Evolutionary conservation across 805 yeast species (phyloP), one percentile per base, ranked within the genome.

Genomic region (Wickerhamiella qilinensis): DNA sequence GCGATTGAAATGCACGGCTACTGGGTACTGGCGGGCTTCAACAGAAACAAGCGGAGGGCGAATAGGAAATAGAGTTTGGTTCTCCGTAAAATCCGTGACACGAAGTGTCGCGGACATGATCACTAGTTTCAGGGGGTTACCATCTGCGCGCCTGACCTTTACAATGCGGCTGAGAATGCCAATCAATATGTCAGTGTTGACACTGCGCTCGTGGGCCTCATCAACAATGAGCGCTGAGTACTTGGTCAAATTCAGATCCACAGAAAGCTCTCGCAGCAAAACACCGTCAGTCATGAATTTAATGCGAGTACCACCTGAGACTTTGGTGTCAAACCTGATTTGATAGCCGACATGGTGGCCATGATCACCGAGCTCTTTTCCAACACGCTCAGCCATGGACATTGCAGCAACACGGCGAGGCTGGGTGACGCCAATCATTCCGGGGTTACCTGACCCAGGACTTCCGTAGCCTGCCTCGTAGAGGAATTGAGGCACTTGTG

Each of bases 281-380:
- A 91, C 95, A 67, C 98, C 98, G 50, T 91, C 97, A 0, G 98
- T 88, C 93, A 91, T 79, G 54, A 83, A 84, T 61, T 84, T 85
- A 36, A 88, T 72, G 15, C 65, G 59, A 0, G 97, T 88, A 28
- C 61, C 58, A 0, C 57, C 43, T 4, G 68, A 57, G 0, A 86
- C 75, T 30, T 52, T 55, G 50, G 85, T 93, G 48, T 88, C 96
- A 53, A 88, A 88, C 51, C 97, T 67, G 40, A 88, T 79, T 1
- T 85, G 65, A 52, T 77, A 86, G 1, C 95, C 97, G 3, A 88
- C 96, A 50, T 72, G 73, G 2, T 69, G 58, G 2, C 94, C 94
- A 25, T 57, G 52, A 17, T 75, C 75, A 3, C 69, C 71, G 69
- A 82, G 70, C 57, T 88, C 97, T 35, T 71, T 70, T 20, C 85